Evolutionary conservation across 1,284 basidiomycete species (phyloP).

Genomic region (Rhodotorula sp.): DNA sequence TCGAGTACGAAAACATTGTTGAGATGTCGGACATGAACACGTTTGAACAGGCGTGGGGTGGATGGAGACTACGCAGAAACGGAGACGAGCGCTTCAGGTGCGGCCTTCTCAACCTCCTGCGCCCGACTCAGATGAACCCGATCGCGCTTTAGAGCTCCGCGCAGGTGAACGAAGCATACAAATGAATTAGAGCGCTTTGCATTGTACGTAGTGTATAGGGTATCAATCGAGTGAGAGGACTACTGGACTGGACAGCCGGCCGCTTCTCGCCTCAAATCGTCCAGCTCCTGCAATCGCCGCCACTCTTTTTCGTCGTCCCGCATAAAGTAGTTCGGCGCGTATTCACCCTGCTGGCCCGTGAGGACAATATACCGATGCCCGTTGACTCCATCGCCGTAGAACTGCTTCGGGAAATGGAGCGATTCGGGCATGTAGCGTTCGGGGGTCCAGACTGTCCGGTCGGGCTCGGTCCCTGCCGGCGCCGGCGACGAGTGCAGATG

Average conservation of each 20-base stretch:
- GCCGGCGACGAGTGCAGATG: conserved; percentile 10
- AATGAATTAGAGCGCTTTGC: neutral
- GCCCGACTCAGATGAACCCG: too few relatives aligned
- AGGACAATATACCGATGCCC: conserved; percentile 13
- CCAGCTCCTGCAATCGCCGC: conserved; percentile 3
- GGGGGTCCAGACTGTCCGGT: conserved; percentile 3
- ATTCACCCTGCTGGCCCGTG: conserved; percentile 9
- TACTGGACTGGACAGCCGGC: neutral
- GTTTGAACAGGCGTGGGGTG: too few relatives aligned
- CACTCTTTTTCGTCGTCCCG: conserved; percentile 2
- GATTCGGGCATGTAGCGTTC: conserved; percentile 12
- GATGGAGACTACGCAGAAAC: too few relatives aligned
- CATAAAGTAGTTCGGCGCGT: conserved; percentile 6
- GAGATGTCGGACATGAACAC: too few relatives aligned
- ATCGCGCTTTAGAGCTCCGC: too few relatives aligned
- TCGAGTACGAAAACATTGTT: too few relatives aligned
- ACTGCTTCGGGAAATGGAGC: conserved; percentile 7
- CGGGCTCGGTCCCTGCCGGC: neutral
- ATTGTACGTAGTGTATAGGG: neutral
- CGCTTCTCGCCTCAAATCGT: neutral
- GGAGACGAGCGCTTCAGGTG: too few relatives aligned
- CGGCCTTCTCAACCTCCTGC: too few relatives aligned
- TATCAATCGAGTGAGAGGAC: neutral
- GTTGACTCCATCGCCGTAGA: neutral
- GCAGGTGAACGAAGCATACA: too few relatives aligned